A percentile compares a stretch with the other conserved stretches of the same genome.
phyloP scores from a whole-genome alignment of 1,284 basidiomycete genomes.

The Heterobasidion annosum region DNA sequence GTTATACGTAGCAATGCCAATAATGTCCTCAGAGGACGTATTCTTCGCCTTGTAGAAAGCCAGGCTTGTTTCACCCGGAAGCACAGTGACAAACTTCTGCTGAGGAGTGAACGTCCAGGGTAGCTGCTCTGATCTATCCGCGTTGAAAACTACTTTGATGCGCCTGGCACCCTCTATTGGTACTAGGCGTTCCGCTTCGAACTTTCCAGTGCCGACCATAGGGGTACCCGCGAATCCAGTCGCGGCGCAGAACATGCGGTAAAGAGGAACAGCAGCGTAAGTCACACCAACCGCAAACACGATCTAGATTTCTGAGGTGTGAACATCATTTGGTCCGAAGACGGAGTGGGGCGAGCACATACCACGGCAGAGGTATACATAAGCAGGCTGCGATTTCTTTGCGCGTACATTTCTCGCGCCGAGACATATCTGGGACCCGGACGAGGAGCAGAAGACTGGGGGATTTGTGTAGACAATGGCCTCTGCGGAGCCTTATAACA shows the following conservation, averaged over 20 bases:
- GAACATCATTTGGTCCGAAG: background rate
- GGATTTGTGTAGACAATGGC: background rate
- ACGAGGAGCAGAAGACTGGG: constrained; percentile 10
- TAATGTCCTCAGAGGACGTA: constrained; percentile 77
- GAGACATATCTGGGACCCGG: constrained; percentile 10
- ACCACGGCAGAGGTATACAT: constrained; percentile 79
- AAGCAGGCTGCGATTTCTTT: constrained; percentile 64
- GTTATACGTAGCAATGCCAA: constrained; percentile 99
- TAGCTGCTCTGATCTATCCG: constrained; percentile 81
- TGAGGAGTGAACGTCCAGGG: constrained; percentile 93
- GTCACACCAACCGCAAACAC: constrained; percentile 77
- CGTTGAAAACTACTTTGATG: constrained; percentile 95
- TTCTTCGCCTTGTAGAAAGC: constrained; percentile 98
- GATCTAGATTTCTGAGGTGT: constrained; percentile 37
- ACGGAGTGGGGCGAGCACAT: constrained; percentile 19
- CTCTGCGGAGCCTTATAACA: background rate
- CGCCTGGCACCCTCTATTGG: constrained; percentile 62
- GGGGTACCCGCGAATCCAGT: constrained; percentile 97
- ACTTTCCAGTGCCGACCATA: constrained; percentile 75
- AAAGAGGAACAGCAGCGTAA: constrained; percentile 95
- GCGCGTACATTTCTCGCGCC: constrained; percentile 27
- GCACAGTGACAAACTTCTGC: constrained; percentile 83
- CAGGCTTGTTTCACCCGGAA: constrained; percentile 93
- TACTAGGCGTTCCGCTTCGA: constrained; percentile 75
- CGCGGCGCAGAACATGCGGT: constrained; percentile 95